Evolutionary conservation across 2,329 filamentous ascomycete species (phyloP).

Genomic region (Penicillium carneum): DNA sequence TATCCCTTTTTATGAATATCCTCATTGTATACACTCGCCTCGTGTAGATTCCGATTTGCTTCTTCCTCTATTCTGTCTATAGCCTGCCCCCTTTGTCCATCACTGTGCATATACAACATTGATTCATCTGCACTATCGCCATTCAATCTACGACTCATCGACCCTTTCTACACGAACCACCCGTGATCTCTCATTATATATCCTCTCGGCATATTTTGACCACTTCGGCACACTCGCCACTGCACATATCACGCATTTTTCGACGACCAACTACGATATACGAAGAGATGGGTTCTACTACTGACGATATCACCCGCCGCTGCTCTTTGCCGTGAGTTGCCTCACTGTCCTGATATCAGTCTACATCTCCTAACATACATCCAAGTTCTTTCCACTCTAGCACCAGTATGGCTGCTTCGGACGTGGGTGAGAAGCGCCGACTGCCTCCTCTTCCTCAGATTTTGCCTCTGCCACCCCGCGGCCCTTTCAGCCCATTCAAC

Average conservation of each 20-base stretch:
- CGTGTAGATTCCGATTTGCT: slow-evolving; percentile 34
- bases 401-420: slow-evolving; percentile 32
- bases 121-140: slow-evolving; percentile 12
- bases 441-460: slow-evolving; percentile 49
- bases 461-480: slow-evolving; percentile 47
- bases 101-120: slow-evolving; percentile 34
- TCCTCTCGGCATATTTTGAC: slow-evolving; percentile 11
- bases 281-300: slow-evolving; percentile 42
- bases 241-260: slow-evolving; percentile 16
- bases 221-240: slow-evolving; percentile 23
- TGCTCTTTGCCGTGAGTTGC: slow-evolving; percentile 49
- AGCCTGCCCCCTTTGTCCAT: slow-evolving; percentile 22
- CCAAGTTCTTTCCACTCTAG: slow-evolving; percentile 32
- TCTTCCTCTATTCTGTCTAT: slow-evolving; percentile 24
- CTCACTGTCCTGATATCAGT: background rate
- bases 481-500: slow-evolving; percentile 49
- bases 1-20: slow-evolving; percentile 32
- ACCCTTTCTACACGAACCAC: slow-evolving; percentile 15
- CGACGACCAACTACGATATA: slow-evolving; percentile 37
- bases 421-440: slow-evolving; percentile 46
- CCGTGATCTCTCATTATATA: slow-evolving; percentile 27
- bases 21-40: slow-evolving; percentile 37
- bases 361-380: slow-evolving; percentile 5
- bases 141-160: slow-evolving; percentile 7
- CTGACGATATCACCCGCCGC: slow-evolving; percentile 41